Evolutionary conservation across 2,329 filamentous ascomycete species (phyloP).

Genomic region (Diplodia scrobiculata): DNA sequence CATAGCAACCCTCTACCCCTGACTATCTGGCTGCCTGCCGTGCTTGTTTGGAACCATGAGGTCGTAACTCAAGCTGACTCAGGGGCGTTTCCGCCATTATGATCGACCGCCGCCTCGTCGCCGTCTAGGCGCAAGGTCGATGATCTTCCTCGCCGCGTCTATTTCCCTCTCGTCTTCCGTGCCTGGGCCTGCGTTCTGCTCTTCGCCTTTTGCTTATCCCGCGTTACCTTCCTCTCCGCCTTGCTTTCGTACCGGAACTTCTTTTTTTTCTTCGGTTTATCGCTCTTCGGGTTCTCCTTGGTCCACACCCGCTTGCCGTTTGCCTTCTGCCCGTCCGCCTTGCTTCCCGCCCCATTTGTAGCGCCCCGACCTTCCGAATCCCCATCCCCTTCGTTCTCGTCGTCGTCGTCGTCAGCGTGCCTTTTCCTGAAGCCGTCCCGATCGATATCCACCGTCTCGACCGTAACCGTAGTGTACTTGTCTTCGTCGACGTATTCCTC

Average conservation of each 20-base stretch:
- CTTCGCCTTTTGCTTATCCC: conserved; percentile 65
- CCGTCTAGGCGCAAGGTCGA: background rate
- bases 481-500: conserved; percentile 97
- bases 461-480: conserved; percentile 89
- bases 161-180: conserved; percentile 43
- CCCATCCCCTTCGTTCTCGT: conserved; percentile 35
- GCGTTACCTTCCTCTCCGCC: conserved; percentile 68
- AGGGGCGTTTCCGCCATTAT: background rate
- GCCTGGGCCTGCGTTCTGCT: conserved; percentile 71
- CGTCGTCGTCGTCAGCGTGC: conserved; percentile 44
- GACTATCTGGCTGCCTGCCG: conserved; percentile 6
- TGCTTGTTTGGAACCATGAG: conserved; percentile 7
- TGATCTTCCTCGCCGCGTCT: background rate
- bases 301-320: conserved; percentile 52
- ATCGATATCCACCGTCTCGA: conserved; percentile 82
- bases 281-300: conserved; percentile 55
- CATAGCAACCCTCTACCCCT: conserved; percentile 29
- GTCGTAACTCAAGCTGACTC: conserved; percentile 7
- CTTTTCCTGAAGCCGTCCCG: conserved; percentile 68
- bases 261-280: conserved; percentile 73
- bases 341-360: conserved; percentile 39
- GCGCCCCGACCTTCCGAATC: conserved; percentile 34
- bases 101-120: background rate
- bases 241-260: conserved; percentile 94
- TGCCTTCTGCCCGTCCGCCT: conserved; percentile 48